Percentiles rank a stretch among this genome's conserved stretches.
Evolutionary conservation across 148 eudicot genomes (phyloP).

Genomic region (Amaranthus hypochondriacus): DNA sequence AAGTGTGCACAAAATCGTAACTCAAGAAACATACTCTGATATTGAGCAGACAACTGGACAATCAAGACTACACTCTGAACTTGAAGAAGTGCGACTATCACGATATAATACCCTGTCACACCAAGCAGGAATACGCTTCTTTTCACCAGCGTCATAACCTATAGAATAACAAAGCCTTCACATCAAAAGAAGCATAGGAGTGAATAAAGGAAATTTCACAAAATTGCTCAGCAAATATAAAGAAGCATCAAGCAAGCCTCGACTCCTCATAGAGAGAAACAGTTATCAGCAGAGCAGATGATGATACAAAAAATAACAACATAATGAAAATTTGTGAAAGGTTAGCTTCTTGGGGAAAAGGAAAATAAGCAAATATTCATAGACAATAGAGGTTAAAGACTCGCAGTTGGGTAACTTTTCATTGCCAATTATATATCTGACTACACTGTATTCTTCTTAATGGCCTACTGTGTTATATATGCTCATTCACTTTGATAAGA

Average conservation of each 20-base stretch:
- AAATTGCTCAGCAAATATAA: no score
- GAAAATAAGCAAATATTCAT: no score
- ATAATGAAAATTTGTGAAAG: no score
- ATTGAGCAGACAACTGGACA: conserved; percentile 87
- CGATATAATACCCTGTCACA: conserved; percentile 95
- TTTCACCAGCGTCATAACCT: conserved; percentile 99
- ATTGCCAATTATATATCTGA: no score
- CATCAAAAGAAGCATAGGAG: background rate
- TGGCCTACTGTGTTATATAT: no score
- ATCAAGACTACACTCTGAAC: conserved; percentile 75
- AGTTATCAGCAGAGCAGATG: background rate
- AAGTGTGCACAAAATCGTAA: background rate
- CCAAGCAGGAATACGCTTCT: conserved; percentile 98
- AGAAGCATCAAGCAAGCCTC: background rate
- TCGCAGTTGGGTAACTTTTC: no score
- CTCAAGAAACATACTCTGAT: conserved; percentile 50
- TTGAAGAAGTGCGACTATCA: conserved; percentile 71
- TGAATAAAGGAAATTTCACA: background rate
- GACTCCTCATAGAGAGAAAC: background rate
- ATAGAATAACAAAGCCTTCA: conserved; percentile 11
- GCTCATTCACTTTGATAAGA: no score
- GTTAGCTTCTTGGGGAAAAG: no score
- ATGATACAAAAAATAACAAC: background rate
- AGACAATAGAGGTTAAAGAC: no score
- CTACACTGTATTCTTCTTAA: no score